phyloP scores from a whole-genome alignment of 2,329 filamentous ascomycete species.

The Fusarium sacchari region DNA sequence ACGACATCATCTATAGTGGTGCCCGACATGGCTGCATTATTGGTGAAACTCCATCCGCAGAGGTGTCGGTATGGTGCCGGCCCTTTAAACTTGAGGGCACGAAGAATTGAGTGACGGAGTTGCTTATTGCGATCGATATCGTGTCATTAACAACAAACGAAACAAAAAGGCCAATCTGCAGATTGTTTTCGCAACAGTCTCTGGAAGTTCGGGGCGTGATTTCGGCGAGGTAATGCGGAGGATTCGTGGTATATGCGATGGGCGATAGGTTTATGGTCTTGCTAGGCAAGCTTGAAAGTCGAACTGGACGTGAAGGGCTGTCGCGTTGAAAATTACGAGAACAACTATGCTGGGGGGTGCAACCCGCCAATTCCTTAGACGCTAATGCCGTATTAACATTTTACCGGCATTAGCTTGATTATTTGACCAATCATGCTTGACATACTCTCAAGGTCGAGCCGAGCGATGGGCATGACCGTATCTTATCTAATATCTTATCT shows the following conservation, averaged over 20 bases:
- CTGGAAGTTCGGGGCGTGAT: not conserved
- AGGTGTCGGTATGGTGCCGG: slow-evolving; percentile 34
- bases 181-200: not conserved
- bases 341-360: slow-evolving; percentile 52
- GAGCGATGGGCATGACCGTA: not conserved
- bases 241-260: not conserved
- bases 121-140: slow-evolving; percentile 35
- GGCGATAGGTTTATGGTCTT: not conserved
- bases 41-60: slow-evolving; percentile 52
- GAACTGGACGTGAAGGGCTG: slow-evolving; percentile 37
- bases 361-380: slow-evolving; percentile 54
- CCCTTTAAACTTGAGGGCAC: slow-evolving; percentile 25
- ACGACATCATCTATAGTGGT: slow-evolving; percentile 71
- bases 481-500: slow-evolving; percentile 34
- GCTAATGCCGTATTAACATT: slow-evolving; percentile 53
- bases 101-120: slow-evolving; percentile 31
- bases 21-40: slow-evolving; percentile 68
- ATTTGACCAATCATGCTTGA: not conserved
- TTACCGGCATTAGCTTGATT: slow-evolving; percentile 44
- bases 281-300: slow-evolving; percentile 13
- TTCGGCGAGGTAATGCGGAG: not conserved
- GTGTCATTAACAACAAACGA: slow-evolving; percentile 3
- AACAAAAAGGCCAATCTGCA: not conserved
- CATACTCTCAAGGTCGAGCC: not conserved
- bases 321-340: slow-evolving; percentile 55